Base-by-base conservation (phyloP, 73 alveolate genomes). In the Paramecium biaurelia region DNA sequence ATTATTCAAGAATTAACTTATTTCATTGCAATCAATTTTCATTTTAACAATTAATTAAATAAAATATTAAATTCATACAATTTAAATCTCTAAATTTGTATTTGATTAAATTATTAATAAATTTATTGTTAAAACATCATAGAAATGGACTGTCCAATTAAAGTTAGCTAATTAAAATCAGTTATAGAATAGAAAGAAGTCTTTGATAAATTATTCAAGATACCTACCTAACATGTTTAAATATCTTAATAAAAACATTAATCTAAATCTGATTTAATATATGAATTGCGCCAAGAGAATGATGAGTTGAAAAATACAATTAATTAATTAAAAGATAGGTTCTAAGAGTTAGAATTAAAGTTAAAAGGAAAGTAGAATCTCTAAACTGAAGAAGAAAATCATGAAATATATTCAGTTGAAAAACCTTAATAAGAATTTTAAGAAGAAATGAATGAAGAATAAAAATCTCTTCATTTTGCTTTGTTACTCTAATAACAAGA, bases 211-310 rank as follows among this genome's bases (percentile, higher is more conserved):
- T 21, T 72, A 34, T 35, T 72, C 15, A 72, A 72, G 58, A 37
- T 15, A 8, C 86, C 56, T n/a, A 28, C 32, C 18, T 38, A 72
- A 72, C 10, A 72, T 4, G 58, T 9, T 12, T 72, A 35, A 32
- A 35, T 38, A 72, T 12, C 45, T 9, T 12, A 35, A 23, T 72
- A 72, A 35, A 38, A 42, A 38, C 12, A 10, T 1, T 15, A 18
- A 72, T 72, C 30, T 5, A 72, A 63, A 63, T 14, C 23, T 30
- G 86, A 72, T 72, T 35, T 72, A 72, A 72, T 35, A 12, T 14
- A 72, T 35, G 86, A 72, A 72, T 72, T 72, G 86, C 86, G 86
- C 63, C 58, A 35, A 72, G 86, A 72, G 86, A 72, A 72, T 37
- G n/a, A 23, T 34, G 58, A 35, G 26, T 37, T 72, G n/a, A 72